Percentiles rank a stretch among this genome's conserved stretches.
phyloP scores from a whole-genome alignment of 2,329 filamentous ascomycete species.

The Phaeosphaeria sp. region DNA sequence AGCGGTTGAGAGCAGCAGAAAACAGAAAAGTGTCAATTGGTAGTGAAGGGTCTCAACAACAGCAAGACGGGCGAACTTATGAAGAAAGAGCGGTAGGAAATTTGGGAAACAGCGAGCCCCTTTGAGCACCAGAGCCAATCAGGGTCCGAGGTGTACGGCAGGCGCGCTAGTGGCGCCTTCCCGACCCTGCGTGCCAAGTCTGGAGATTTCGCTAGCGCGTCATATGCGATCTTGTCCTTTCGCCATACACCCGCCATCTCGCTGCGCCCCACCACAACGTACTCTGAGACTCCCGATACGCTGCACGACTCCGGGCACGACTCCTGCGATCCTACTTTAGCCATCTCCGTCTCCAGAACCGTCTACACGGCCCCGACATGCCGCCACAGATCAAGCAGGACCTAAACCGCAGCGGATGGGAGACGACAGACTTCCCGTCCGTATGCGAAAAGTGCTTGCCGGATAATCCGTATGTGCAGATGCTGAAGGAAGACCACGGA shows the following conservation, averaged over 20 bases:
- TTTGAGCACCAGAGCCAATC: conserved; percentile 19
- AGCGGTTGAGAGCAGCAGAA: conserved; percentile 6
- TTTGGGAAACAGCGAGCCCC: conserved; percentile 19
- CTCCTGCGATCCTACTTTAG: background rate
- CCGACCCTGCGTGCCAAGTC: conserved; percentile 14
- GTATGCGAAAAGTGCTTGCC: conserved; percentile 93
- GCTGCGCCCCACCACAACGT: conserved; percentile 19
- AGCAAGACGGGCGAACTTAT: conserved; percentile 19
- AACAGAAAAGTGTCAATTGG: conserved; percentile 24
- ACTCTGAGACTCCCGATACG: conserved; percentile 12
- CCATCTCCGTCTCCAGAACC: background rate
- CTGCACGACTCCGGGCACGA: background rate
- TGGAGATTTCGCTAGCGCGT: conserved; percentile 21
- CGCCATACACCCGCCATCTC: conserved; percentile 2
- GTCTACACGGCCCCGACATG: conserved; percentile 56
- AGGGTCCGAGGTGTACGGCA: conserved; percentile 21
- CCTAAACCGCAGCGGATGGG: conserved; percentile 94
- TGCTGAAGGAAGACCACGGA: conserved; percentile 97
- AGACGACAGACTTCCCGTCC: conserved; percentile 88
- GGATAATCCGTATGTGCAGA: conserved; percentile 97
- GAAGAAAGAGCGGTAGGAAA: conserved; percentile 38
- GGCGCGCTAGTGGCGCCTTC: conserved; percentile 16
- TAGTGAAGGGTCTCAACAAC: conserved; percentile 17
- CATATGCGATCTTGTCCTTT: conserved; percentile 2
- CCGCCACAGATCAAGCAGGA: conserved; percentile 95